Conservation (phyloP, 2,329 filamentous ascomycete species). For the Ophiostoma perfectum region DNA sequence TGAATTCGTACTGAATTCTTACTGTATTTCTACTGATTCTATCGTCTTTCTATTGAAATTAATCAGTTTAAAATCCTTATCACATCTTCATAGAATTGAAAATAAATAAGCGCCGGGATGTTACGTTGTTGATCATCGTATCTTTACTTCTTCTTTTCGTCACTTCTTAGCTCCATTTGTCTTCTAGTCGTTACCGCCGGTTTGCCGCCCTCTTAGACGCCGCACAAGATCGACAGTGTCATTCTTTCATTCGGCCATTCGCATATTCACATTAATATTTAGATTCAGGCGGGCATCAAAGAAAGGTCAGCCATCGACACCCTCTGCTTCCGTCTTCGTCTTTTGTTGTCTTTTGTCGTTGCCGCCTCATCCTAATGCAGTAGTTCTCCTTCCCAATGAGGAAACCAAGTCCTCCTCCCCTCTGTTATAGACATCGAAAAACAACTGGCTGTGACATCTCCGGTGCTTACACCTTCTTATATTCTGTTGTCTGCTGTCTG, state of each 20-base stretch:
- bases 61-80: background rate
- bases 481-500: background rate
- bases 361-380: slow-evolving; percentile 1
- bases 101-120: background rate
- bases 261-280: no score
- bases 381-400: background rate
- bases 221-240: background rate
- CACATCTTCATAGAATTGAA: background rate
- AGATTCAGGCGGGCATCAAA: background rate
- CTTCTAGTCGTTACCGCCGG: no score
- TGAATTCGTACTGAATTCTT: no score
- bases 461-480: background rate
- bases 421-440: background rate
- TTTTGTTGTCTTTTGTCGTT: background rate
- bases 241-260: background rate
- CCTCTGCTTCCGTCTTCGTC: background rate
- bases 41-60: no score
- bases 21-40: no score
- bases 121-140: background rate
- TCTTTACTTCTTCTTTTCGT: background rate
- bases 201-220: background rate
- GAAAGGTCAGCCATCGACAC: background rate
- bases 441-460: background rate
- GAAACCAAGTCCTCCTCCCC: background rate
- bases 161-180: background rate